phyloP scores from a whole-genome alignment of 2,329 filamentous ascomycete species.

The Paecilomyces dactylethromorphus region DNA sequence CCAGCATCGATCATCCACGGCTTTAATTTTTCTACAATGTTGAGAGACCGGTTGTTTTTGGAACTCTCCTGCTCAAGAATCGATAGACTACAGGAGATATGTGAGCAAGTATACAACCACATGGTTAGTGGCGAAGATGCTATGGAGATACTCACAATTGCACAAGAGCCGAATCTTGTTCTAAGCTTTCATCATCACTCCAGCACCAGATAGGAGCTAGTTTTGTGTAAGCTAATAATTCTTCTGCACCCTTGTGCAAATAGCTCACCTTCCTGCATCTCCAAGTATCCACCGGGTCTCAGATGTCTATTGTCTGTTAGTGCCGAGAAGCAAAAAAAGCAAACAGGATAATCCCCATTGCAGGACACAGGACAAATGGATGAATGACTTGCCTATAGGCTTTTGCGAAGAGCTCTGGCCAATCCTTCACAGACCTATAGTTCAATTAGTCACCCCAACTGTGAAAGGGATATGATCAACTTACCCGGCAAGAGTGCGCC shows the following conservation, averaged over 20 bases:
- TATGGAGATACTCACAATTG: neutral
- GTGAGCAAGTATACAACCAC: neutral
- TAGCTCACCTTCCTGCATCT: conserved; percentile 7
- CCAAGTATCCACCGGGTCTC: conserved; percentile 15
- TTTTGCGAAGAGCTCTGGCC: conserved; percentile 5
- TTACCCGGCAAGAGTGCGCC: conserved; percentile 9
- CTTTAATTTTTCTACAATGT: neutral
- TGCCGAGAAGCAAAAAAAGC: neutral
- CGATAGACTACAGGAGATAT: neutral
- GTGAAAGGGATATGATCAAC: conserved; percentile 1
- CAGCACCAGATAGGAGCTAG: conserved; percentile 6
- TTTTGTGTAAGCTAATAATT: neutral
- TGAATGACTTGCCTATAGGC: conserved; percentile 2
- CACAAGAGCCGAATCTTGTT: conserved; percentile 2
- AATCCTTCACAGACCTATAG: conserved; percentile 6
- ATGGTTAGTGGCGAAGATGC: neutral
- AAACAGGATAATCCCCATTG: neutral
- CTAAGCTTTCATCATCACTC: conserved; percentile 11
- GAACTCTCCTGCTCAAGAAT: neutral
- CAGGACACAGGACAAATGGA: neutral
- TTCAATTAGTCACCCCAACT: neutral
- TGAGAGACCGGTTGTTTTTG: neutral
- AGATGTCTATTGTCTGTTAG: conserved; percentile 6
- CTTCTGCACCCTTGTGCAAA: neutral
- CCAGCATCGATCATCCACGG: neutral